Base-by-base conservation (phyloP, 192 early-diverging fungal genomes). In the Phycomyces blakesleeanus region DNA sequence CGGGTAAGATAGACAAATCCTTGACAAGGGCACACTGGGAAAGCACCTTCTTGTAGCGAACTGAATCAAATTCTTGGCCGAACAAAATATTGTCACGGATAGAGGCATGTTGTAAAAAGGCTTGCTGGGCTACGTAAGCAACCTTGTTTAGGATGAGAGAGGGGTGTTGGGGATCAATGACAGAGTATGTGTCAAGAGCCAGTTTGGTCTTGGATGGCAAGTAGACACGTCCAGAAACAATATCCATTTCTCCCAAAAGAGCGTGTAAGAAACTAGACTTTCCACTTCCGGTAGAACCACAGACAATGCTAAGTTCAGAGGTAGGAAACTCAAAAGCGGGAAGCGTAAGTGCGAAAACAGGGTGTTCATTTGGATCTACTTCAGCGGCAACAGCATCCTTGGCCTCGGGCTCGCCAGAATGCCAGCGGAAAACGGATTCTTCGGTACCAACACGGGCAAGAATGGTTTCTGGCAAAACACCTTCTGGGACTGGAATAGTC, bases 1-100 rank as follows among this genome's bases (percentile, higher is more conserved):
- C 88, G 16, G 82, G 77, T 11, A 99, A 67, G 55, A 90, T 90
- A 5, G 87, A 87, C 39, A 99, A 77, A 69, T 99, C 97, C 4
- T 85, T 80, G 18, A 75, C 76, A 11, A 99, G 78, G 15, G 96
- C 95, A 49, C 94, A 97, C 47, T 86, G 86, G 5, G 83, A 74
- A 41, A 99, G 71, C 11, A 93, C 93, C 44, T 84, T 77, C 27
- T 85, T 75, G 69, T 98, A 98, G 10, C 87, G 83, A 10, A 74
- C 75, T 29, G 76, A 72, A 51, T 95, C 85, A 70, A 83, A 97
- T 15, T 76, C 69, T 7, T 76, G 71, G 37, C 94, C 93, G 76
- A 99, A 98, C 14, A 89, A 47, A 66, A 99, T 96, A 64, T 90
- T 91, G n/a, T 75, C 67, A 21, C 61, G 51, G 55, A 75, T 70